Evolutionary conservation across 371 early-diverging fungal species (phyloP).

Genomic region (Mortierella sp.): DNA sequence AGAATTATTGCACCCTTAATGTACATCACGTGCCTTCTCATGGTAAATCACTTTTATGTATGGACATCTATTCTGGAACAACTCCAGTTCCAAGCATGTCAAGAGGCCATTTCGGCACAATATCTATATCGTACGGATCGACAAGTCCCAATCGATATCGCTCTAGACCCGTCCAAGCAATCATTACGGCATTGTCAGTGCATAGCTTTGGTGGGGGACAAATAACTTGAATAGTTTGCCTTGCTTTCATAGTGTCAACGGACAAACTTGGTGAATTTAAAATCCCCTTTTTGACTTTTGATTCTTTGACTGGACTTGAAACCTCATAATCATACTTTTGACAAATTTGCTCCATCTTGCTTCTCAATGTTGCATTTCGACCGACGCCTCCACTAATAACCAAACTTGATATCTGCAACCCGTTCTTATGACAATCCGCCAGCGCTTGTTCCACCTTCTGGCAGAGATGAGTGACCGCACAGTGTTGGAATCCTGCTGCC

Average conservation of each 20-base stretch:
- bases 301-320: background rate
- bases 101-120: constrained; percentile 77
- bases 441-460: constrained; percentile 76
- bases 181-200: constrained; percentile 93
- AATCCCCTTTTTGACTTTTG: background rate
- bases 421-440: constrained; percentile 57
- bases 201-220: constrained; percentile 85
- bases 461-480: constrained; percentile 75
- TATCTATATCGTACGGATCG: constrained; percentile 74
- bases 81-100: constrained; percentile 56
- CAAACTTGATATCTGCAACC: constrained; percentile 65
- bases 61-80: constrained; percentile 27
- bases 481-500: constrained; percentile 82
- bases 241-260: background rate
- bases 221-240: constrained; percentile 66
- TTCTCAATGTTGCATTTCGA: constrained; percentile 68
- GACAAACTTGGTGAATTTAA: background rate
- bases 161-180: constrained; percentile 89
- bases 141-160: constrained; percentile 69
- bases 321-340: constrained; percentile 6
- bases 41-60: constrained; percentile 3
- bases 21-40: background rate
- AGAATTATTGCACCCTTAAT: background rate
- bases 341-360: constrained; percentile 44
- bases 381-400: constrained; percentile 91